Percentiles rank a stretch among this genome's conserved stretches.
Conservation (phyloP, 176 grass and related monocot genomes). For the Oryza australiensis region DNA sequence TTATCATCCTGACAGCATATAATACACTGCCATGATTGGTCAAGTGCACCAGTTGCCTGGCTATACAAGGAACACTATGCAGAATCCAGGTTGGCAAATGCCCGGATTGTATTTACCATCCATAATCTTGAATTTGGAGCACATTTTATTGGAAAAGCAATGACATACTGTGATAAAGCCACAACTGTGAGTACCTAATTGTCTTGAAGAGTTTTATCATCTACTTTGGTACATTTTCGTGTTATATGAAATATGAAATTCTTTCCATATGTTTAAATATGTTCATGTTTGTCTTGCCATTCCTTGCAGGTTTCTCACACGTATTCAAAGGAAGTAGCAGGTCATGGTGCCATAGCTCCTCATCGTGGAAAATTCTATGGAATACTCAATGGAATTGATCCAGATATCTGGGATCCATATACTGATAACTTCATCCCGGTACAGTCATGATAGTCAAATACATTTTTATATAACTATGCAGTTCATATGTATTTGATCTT, state of each 20-base stretch:
- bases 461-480: background rate
- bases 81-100: conserved; percentile 52
- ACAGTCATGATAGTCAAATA: background rate
- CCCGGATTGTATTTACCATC: conserved; percentile 87
- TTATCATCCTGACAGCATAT: conserved; percentile 62
- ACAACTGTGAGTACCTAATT: conserved; percentile 67
- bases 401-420: conserved; percentile 71
- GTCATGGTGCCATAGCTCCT: conserved; percentile 71
- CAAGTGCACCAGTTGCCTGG: conserved; percentile 88
- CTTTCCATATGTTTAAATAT: background rate
- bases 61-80: conserved; percentile 83
- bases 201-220: conserved; percentile 6
- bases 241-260: background rate
- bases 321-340: conserved; percentile 88
- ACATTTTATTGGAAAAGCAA: conserved; percentile 71
- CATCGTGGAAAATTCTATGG: conserved; percentile 61
- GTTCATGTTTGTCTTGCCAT: background rate
- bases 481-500: background rate
- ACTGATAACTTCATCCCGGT: conserved; percentile 60
- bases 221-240: background rate
- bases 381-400: conserved; percentile 75
- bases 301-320: conserved; percentile 68
- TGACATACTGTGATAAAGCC: conserved; percentile 71
- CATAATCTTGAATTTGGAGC: conserved; percentile 97
- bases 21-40: conserved; percentile 98